phyloP scores from a whole-genome alignment of 192 early-diverging fungal genomes.

The Geranomyces michiganensis region DNA sequence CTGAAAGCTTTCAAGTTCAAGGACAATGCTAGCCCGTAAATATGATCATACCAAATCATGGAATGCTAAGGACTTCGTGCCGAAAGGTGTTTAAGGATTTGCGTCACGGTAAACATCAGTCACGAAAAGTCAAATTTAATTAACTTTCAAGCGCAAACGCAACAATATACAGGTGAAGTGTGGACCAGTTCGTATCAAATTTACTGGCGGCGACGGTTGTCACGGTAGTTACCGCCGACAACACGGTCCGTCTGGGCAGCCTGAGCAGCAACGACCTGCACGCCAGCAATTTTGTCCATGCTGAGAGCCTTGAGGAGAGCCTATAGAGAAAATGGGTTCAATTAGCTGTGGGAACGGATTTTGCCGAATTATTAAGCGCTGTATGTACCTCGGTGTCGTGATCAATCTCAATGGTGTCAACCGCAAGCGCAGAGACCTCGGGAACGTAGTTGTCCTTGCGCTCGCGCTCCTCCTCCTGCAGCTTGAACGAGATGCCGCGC shows the following conservation, averaged over 20 bases:
- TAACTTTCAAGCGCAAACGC: too few relatives aligned
- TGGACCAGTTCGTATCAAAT: background rate
- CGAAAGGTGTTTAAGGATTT: too few relatives aligned
- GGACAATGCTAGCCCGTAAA: too few relatives aligned
- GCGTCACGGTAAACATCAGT: too few relatives aligned
- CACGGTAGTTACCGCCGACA: constrained; percentile 41
- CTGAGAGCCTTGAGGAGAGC: constrained; percentile 94
- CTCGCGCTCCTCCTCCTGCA: constrained; percentile 99
- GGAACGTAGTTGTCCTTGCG: constrained; percentile 99
- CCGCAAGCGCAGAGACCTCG: constrained; percentile 94
- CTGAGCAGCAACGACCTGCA: constrained; percentile 63
- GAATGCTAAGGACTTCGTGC: too few relatives aligned
- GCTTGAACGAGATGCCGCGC: constrained; percentile 99
- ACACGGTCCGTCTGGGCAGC: constrained; percentile 39
- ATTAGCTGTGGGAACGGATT: background rate
- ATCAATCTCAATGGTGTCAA: constrained; percentile 91
- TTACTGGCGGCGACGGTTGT: constrained; percentile 37
- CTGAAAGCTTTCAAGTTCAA: too few relatives aligned
- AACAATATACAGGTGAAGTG: too few relatives aligned
- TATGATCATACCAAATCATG: too few relatives aligned
- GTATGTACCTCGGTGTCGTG: constrained; percentile 81
- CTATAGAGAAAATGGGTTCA: constrained; percentile 40
- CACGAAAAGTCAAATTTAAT: too few relatives aligned
- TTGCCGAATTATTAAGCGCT: background rate
- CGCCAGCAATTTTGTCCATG: constrained; percentile 89